A percentile compares a stretch with the other conserved stretches of the same genome.
Conservation (phyloP, 345 rosid species). For the Turnera subulata region DNA sequence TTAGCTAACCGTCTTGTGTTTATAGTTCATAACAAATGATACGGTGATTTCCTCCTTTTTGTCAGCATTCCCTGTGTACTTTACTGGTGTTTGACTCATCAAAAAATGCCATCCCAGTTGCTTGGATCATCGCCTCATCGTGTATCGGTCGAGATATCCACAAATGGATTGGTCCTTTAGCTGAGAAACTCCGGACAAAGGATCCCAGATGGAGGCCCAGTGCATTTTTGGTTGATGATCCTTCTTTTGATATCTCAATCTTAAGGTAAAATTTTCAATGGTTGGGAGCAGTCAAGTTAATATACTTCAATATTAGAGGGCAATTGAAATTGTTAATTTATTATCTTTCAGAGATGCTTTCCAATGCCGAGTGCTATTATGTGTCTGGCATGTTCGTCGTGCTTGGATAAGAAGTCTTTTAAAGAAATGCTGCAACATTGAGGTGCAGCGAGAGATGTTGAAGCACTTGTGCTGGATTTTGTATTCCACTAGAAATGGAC, state of each 20-base stretch:
- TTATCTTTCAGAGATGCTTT: constrained; percentile 45
- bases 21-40: constrained; percentile 10
- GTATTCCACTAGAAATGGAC: constrained; percentile 35
- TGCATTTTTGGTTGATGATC: constrained; percentile 45
- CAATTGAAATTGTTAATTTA: constrained; percentile 2
- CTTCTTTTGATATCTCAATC: constrained; percentile 34
- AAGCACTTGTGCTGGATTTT: constrained; percentile 44
- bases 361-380: constrained; percentile 41
- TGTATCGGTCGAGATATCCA: constrained; percentile 29
- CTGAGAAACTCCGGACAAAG: constrained; percentile 41
- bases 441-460: constrained; percentile 45
- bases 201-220: constrained; percentile 44
- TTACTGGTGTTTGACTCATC: constrained; percentile 44
- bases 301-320: constrained; percentile 1
- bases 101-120: constrained; percentile 52
- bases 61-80: constrained; percentile 47
- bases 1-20: constrained; percentile 2
- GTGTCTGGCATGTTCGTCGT: constrained; percentile 44
- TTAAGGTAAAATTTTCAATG: constrained; percentile 32
- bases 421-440: constrained; percentile 41
- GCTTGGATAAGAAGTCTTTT: constrained; percentile 50
- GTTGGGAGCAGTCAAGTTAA: constrained; percentile 1
- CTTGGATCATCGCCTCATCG: constrained; percentile 47
- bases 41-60: constrained; percentile 8
- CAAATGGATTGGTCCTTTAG: constrained; percentile 45